Evolutionary conservation across 1,284 basidiomycete species (phyloP).

Genomic region (Fomes fomentarius): DNA sequence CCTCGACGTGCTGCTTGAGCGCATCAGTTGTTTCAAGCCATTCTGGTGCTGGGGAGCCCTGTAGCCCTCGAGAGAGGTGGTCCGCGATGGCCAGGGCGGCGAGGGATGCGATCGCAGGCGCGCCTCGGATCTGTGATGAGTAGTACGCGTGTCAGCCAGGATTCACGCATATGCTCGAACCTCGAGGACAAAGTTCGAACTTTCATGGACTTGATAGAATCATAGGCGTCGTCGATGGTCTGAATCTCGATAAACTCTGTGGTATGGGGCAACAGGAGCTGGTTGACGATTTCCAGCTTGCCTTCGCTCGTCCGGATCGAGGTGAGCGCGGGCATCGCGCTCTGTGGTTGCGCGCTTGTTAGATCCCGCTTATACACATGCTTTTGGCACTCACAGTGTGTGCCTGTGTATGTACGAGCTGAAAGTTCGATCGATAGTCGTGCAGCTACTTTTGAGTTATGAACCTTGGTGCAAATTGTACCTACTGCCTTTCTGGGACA

Average conservation of each 20-base stretch:
- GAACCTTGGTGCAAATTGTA: slow-evolving; percentile 10
- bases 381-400: too few relatives aligned
- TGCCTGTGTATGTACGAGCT: too few relatives aligned
- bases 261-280: slow-evolving; percentile 82
- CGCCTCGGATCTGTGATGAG: slow-evolving; percentile 77
- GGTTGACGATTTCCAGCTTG: slow-evolving; percentile 83
- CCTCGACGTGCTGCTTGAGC: slow-evolving; percentile 55
- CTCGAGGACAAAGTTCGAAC: slow-evolving; percentile 40
- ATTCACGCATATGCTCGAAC: too few relatives aligned
- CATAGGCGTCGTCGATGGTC: slow-evolving; percentile 80
- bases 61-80: slow-evolving; percentile 53
- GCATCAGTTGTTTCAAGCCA: slow-evolving; percentile 52
- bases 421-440: too few relatives aligned
- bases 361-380: background rate
- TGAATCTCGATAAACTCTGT: slow-evolving; percentile 75
- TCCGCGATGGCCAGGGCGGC: slow-evolving; percentile 81
- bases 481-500: slow-evolving; percentile 11
- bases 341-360: background rate
- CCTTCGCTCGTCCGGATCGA: slow-evolving; percentile 70
- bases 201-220: slow-evolving; percentile 94
- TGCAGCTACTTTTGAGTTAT: too few relatives aligned
- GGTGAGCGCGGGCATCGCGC: slow-evolving; percentile 38
- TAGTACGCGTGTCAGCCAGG: background rate
- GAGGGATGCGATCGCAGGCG: slow-evolving; percentile 92
- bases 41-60: slow-evolving; percentile 45